Conservation (phyloP, 2,329 filamentous ascomycete genomes). For the Aspergillus pseudonomiae region DNA sequence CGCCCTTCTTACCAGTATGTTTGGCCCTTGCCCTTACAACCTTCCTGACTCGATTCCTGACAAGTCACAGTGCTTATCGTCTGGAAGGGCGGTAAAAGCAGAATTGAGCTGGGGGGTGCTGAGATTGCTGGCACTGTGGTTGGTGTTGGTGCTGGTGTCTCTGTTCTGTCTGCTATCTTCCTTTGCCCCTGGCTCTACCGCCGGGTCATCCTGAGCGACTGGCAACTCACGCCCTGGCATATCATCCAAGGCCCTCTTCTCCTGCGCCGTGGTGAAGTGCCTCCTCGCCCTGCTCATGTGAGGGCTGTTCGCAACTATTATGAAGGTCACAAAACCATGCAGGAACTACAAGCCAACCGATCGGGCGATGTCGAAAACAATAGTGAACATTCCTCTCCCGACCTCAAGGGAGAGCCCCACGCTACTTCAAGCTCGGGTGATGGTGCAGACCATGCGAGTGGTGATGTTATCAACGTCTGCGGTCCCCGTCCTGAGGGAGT, state of each 20-base stretch:
- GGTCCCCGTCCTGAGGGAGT: not conserved
- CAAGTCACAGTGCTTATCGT: constrained; percentile 20
- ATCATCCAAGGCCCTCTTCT: constrained; percentile 19
- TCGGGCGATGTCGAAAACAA: not conserved
- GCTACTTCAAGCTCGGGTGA: too few relatives aligned
- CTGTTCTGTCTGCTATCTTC: constrained; percentile 9
- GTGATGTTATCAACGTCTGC: too few relatives aligned
- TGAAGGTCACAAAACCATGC: constrained; percentile 22
- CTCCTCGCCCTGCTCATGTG: constrained; percentile 10
- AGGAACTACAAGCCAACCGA: constrained; percentile 17
- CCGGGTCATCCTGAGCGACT: constrained; percentile 17
- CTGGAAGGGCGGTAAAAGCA: constrained; percentile 22
- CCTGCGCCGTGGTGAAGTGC: constrained; percentile 19
- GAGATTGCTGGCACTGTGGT: constrained; percentile 17
- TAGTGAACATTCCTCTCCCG: too few relatives aligned
- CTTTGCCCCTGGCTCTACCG: constrained; percentile 23
- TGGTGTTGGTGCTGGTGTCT: constrained; percentile 17
- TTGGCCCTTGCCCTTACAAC: not conserved
- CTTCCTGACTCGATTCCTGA: too few relatives aligned
- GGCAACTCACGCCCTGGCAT: constrained; percentile 17
- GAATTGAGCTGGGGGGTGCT: constrained; percentile 13
- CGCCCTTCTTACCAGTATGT: constrained; percentile 19
- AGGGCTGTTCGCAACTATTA: constrained; percentile 18
- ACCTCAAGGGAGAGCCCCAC: too few relatives aligned
- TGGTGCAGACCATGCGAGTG: too few relatives aligned